Conservation (phyloP, 2,329 filamentous ascomycete genomes). For the Diaporthe vexans region DNA sequence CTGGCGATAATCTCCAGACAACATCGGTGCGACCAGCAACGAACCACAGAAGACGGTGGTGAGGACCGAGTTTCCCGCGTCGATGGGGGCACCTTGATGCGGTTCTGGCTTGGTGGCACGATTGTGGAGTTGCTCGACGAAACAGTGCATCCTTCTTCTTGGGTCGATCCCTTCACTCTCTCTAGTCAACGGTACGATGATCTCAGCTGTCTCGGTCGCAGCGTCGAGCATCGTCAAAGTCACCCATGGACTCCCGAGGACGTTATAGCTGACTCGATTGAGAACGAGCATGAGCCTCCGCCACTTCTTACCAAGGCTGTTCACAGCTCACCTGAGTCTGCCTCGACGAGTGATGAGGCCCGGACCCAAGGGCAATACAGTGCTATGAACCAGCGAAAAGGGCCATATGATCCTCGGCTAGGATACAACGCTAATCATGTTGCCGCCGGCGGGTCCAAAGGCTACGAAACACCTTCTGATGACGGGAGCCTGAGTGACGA, state of each 20-base stretch:
- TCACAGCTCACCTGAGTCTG: not conserved
- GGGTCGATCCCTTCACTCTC: slow-evolving; percentile 26
- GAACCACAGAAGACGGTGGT: not conserved
- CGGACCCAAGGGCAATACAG: not conserved
- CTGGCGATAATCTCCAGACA: not conserved
- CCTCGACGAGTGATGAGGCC: not conserved
- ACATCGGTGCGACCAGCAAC: not conserved
- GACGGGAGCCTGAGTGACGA: not conserved
- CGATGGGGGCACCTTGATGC: not conserved
- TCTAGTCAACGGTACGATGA: not conserved
- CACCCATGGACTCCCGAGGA: not conserved
- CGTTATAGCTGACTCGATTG: not conserved
- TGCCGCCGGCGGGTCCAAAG: not conserved
- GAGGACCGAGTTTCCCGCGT: not conserved
- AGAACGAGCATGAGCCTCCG: not conserved
- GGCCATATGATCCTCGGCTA: not conserved
- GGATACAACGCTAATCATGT: not conserved
- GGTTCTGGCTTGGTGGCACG: slow-evolving; percentile 35
- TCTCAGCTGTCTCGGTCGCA: too few species aligned
- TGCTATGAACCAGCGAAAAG: not conserved
- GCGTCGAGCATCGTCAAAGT: too few species aligned
- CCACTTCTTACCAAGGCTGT: not conserved
- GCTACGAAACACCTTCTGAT: not conserved
- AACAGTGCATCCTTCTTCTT: not conserved
- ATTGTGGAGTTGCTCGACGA: slow-evolving; percentile 21